A percentile compares a stretch with the other conserved stretches of the same genome.
These are phyloP conservation scores for Ceratobasidium sp. DNA, from an alignment of 1,284 basidiomycete species.

Conservation along the genomic window DNA sequence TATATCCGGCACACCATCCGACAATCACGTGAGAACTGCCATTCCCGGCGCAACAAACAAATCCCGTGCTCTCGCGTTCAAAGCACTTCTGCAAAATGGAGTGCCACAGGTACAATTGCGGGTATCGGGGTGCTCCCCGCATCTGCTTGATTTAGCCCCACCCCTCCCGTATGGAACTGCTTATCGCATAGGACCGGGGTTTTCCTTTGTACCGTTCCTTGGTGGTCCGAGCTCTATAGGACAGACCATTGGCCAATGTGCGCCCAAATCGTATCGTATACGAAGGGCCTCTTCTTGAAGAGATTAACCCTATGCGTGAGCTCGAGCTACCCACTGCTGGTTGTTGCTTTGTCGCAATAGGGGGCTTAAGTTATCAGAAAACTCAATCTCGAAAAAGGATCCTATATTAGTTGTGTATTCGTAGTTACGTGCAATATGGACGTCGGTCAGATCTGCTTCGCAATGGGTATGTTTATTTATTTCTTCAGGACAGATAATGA, in stretches of 20 bases:
- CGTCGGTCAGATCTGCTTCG: background rate
- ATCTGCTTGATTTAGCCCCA: background rate
- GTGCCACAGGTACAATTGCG: conserved; percentile 11
- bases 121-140: background rate
- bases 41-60: background rate
- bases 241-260: background rate
- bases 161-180: background rate
- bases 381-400: conserved; percentile 25
- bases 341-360: conserved; percentile 18
- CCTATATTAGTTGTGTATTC: background rate
- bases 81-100: background rate
- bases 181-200: background rate
- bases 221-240: background rate
- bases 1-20: conserved; percentile 18
- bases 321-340: background rate
- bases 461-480: background rate
- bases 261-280: background rate
- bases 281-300: background rate
- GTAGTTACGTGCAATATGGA: background rate
- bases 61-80: conserved; percentile 3
- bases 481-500: background rate
- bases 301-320: conserved; percentile 4
- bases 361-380: background rate
- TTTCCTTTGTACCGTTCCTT: conserved; percentile 33
- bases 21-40: conserved; percentile 27